phyloP scores from a whole-genome alignment of 2,329 filamentous ascomycete genomes.

The Botrytis pseudocinerea region DNA sequence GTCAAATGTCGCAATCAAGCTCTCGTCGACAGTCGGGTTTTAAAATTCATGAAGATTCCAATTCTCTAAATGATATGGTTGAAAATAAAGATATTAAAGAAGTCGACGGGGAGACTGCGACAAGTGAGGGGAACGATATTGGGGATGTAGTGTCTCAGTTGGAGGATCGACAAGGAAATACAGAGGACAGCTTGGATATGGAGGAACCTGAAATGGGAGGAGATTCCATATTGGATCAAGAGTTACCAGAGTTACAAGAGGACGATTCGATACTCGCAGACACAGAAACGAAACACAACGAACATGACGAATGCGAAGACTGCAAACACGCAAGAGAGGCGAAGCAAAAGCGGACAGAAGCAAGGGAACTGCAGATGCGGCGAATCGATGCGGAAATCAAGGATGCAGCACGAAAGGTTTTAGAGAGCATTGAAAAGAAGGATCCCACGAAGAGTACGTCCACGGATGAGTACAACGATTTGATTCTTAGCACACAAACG shows the following conservation, averaged over 20 bases:
- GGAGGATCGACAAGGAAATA: not conserved
- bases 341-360: conserved; percentile 25
- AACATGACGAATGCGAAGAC: conserved; percentile 22
- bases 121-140: not conserved
- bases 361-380: conserved; percentile 34
- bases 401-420: conserved; percentile 52
- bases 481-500: conserved; percentile 40
- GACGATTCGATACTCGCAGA: conserved; percentile 26
- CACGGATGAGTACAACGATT: conserved; percentile 36
- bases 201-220: not conserved
- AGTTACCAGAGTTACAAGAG: not conserved
- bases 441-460: conserved; percentile 27
- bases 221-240: conserved; percentile 7
- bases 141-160: conserved; percentile 18
- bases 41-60: conserved; percentile 39
- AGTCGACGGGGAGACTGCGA: conserved; percentile 32
- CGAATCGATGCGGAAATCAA: conserved; percentile 55
- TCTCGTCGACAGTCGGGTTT: conserved; percentile 31
- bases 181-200: conserved; percentile 6
- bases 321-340: conserved; percentile 27
- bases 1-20: conserved; percentile 32
- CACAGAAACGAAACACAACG: conserved; percentile 21
- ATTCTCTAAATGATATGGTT: conserved; percentile 32
- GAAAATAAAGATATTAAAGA: conserved; percentile 19
- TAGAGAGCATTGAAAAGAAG: conserved; percentile 49